A percentile compares a stretch with the other conserved stretches of the same genome.
These are phyloP conservation scores for Dendrobium catenatum DNA, from an alignment of 106 monocot species.

Conservation along the genomic window DNA sequence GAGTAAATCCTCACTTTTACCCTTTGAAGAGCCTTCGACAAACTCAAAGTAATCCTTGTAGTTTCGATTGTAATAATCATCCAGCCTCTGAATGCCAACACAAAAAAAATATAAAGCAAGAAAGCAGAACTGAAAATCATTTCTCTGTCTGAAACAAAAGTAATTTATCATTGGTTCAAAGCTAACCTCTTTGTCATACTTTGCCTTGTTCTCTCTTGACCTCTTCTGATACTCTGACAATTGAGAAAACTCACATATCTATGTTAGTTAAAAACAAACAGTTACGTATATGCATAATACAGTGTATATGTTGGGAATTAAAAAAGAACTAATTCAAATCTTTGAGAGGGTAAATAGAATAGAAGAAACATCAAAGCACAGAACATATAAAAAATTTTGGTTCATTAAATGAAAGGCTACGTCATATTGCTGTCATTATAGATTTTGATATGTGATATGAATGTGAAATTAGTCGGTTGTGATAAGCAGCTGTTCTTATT, in stretches of 20 bases:
- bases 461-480: too few relatives aligned
- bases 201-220: slow-evolving; percentile 74
- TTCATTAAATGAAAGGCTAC: too few relatives aligned
- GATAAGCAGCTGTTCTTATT: too few relatives aligned
- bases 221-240: slow-evolving; percentile 59
- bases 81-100: slow-evolving; percentile 42
- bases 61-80: slow-evolving; percentile 75
- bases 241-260: neutral
- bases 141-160: neutral
- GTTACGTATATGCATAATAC: neutral
- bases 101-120: neutral
- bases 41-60: slow-evolving; percentile 89
- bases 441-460: too few relatives aligned
- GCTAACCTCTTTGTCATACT: slow-evolving; percentile 81
- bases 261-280: neutral
- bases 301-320: neutral
- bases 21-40: slow-evolving; percentile 54
- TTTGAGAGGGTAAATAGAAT: too few relatives aligned
- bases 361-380: neutral
- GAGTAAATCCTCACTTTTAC: slow-evolving; percentile 53
- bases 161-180: neutral
- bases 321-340: neutral
- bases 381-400: neutral
- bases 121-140: neutral
- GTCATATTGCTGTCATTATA: too few relatives aligned